Percentiles rank a stretch among this genome's conserved stretches.
These are phyloP conservation scores for Globisporangium camurandrum DNA, from an alignment of 352 stramenopile species.

Conservation along the genomic window DNA sequence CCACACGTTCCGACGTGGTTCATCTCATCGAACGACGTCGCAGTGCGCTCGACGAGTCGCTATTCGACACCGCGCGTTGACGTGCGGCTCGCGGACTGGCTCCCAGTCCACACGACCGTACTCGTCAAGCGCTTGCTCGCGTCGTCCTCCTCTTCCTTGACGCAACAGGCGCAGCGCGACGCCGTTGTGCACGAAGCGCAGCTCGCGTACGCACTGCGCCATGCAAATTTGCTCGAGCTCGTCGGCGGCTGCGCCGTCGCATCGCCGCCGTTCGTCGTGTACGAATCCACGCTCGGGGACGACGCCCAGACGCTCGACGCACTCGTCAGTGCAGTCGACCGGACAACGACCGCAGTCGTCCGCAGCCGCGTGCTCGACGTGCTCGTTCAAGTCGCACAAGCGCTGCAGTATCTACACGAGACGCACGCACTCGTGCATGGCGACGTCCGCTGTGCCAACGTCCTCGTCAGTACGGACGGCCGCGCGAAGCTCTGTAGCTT, in stretches of 20 bases:
- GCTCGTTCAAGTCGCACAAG: slow-evolving; percentile 37
- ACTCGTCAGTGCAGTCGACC: slow-evolving; percentile 43
- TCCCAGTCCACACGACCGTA: slow-evolving; percentile 13
- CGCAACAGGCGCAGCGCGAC: slow-evolving; percentile 1
- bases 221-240: slow-evolving; percentile 48
- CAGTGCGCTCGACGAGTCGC: slow-evolving; percentile 4
- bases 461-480: slow-evolving; percentile 52
- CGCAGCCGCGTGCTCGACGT: slow-evolving; percentile 23
- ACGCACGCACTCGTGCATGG: slow-evolving; percentile 29
- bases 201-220: slow-evolving; percentile 30
- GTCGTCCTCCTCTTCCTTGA: too few species aligned
- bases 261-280: slow-evolving; percentile 35
- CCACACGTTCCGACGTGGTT: slow-evolving; percentile 3
- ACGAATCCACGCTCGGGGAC: slow-evolving; percentile 31
- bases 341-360: slow-evolving; percentile 5
- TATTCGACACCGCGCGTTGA: background rate
- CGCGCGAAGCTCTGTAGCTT: slow-evolving; percentile 44
- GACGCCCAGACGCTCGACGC: slow-evolving; percentile 43
- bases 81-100: slow-evolving; percentile 16
- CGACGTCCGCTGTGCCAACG: slow-evolving; percentile 47
- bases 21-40: slow-evolving; percentile 1
- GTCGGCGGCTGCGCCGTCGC: slow-evolving; percentile 44
- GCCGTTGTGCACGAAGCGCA: slow-evolving; percentile 24
- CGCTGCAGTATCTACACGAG: slow-evolving; percentile 49
- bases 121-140: slow-evolving; percentile 45